phyloP scores from a whole-genome alignment of 2,329 filamentous ascomycete genomes.

The Epichloe aotearoae region DNA sequence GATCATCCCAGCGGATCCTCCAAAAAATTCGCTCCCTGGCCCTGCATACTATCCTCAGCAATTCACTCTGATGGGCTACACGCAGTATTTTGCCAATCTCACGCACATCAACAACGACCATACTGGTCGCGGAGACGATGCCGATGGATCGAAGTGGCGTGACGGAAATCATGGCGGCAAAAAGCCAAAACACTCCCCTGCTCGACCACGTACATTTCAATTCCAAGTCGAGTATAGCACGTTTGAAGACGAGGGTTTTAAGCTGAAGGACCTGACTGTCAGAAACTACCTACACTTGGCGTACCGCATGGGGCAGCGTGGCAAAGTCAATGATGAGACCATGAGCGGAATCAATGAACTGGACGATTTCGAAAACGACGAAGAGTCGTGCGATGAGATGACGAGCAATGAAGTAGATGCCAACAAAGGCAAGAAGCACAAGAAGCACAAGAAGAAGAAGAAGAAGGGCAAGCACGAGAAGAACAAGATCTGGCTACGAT shows the following conservation, averaged over 20 bases:
- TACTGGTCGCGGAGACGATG: slow-evolving; percentile 14
- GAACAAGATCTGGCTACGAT: slow-evolving; percentile 65
- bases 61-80: slow-evolving; percentile 66
- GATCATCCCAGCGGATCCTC: slow-evolving; percentile 56
- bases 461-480: slow-evolving; percentile 36
- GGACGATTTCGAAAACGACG: slow-evolving; percentile 15
- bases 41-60: slow-evolving; percentile 83
- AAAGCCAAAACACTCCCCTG: slow-evolving; percentile 34
- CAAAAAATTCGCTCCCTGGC: slow-evolving; percentile 60
- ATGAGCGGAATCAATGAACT: slow-evolving; percentile 14
- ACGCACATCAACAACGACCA: slow-evolving; percentile 69
- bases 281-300: slow-evolving; percentile 69
- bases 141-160: slow-evolving; percentile 39
- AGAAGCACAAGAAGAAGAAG: slow-evolving; percentile 24
- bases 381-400: slow-evolving; percentile 12
- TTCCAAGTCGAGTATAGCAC: slow-evolving; percentile 85
- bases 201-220: slow-evolving; percentile 49
- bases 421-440: slow-evolving; percentile 32
- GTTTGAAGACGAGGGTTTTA: slow-evolving; percentile 59
- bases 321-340: slow-evolving; percentile 5
- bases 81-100: slow-evolving; percentile 90
- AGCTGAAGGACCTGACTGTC: slow-evolving; percentile 72
- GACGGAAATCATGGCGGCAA: slow-evolving; percentile 50
- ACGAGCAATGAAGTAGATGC: slow-evolving; percentile 15
- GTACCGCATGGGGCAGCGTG: slow-evolving; percentile 50